A percentile compares a stretch with the other conserved stretches of the same genome.
Evolutionary conservation across 345 rosid species (phyloP).

Genomic region (Hypericum perforatum): DNA sequence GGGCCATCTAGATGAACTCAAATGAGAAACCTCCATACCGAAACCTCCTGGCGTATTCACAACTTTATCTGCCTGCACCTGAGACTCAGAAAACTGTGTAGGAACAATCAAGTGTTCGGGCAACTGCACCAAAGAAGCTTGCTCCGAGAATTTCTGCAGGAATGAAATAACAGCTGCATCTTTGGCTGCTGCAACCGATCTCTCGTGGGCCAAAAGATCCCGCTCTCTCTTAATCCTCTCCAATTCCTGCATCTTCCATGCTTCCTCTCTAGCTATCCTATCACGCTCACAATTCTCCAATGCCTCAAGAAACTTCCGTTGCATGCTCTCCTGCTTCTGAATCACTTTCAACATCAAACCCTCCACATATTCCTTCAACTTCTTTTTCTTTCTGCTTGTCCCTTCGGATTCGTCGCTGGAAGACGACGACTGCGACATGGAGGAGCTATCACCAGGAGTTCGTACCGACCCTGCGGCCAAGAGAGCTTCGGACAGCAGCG

Average conservation of each 20-base stretch:
- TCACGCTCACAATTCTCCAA: slow-evolving; percentile 22
- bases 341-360: slow-evolving; percentile 20
- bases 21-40: slow-evolving; percentile 8
- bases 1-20: slow-evolving; percentile 24
- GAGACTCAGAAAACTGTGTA: slow-evolving; percentile 10
- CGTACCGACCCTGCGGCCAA: slow-evolving; percentile 6
- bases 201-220: slow-evolving; percentile 16
- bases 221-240: slow-evolving; percentile 25
- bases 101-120: slow-evolving; percentile 5
- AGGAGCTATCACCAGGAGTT: slow-evolving; percentile 13
- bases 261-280: slow-evolving; percentile 23
- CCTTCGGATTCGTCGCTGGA: slow-evolving; percentile 21
- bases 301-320: slow-evolving; percentile 19
- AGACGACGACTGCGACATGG: slow-evolving; percentile 15
- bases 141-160: slow-evolving; percentile 23
- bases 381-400: slow-evolving; percentile 17
- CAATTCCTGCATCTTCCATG: slow-evolving; percentile 23
- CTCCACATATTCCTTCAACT: slow-evolving; percentile 13
- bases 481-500: slow-evolving; percentile 11
- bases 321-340: slow-evolving; percentile 24
- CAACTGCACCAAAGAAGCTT: slow-evolving; percentile 9
- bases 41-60: slow-evolving; percentile 6
- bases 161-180: slow-evolving; percentile 26
- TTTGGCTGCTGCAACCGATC: slow-evolving; percentile 24
- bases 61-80: slow-evolving; percentile 8